These are phyloP conservation scores for Ashbya aceris DNA, from an alignment of 1,139 yeast genomes.

Conservation along the genomic window DNA sequence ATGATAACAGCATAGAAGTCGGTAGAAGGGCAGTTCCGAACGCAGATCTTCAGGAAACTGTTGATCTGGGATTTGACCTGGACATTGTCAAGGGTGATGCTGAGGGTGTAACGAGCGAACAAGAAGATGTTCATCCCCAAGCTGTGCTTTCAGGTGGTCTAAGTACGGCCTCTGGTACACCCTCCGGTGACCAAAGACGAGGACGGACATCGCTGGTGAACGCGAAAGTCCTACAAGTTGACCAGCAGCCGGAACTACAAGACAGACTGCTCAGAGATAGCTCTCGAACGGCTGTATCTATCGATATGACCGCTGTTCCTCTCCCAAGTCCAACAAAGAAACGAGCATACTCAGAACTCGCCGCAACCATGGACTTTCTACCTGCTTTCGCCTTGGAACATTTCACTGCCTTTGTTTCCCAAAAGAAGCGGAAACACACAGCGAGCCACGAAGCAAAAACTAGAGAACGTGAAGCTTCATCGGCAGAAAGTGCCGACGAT, in stretches of 20 bases:
- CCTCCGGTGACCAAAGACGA: not conserved
- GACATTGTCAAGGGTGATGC: constrained; percentile 25
- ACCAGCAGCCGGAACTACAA: constrained; percentile 20
- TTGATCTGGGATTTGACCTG: constrained; percentile 31
- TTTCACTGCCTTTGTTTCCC: constrained; percentile 9
- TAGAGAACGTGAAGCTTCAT: not conserved
- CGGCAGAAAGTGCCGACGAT: constrained; percentile 8
- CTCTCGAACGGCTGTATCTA: constrained; percentile 1
- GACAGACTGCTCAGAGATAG: constrained; percentile 14
- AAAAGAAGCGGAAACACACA: constrained; percentile 8
- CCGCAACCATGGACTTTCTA: constrained; percentile 12
- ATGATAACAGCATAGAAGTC: constrained; percentile 47
- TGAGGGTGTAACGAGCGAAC: constrained; percentile 2
- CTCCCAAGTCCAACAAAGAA: constrained; percentile 7
- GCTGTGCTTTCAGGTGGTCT: not conserved
- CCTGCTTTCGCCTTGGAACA: constrained; percentile 12
- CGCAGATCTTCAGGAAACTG: constrained; percentile 14
- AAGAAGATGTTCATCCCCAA: not conserved
- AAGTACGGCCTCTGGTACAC: not conserved
- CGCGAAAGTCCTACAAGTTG: constrained; percentile 19
- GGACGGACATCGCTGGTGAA: constrained; percentile 9
- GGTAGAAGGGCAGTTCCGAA: constrained; percentile 13
- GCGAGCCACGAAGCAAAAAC: constrained; percentile 3
- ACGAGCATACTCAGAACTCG: constrained; percentile 17
- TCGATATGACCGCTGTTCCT: not conserved